A percentile compares a stretch with the other conserved stretches of the same genome.
Evolutionary conservation across 1,284 basidiomycete genomes (phyloP).

Genomic region (Cryptococcus sp.): DNA sequence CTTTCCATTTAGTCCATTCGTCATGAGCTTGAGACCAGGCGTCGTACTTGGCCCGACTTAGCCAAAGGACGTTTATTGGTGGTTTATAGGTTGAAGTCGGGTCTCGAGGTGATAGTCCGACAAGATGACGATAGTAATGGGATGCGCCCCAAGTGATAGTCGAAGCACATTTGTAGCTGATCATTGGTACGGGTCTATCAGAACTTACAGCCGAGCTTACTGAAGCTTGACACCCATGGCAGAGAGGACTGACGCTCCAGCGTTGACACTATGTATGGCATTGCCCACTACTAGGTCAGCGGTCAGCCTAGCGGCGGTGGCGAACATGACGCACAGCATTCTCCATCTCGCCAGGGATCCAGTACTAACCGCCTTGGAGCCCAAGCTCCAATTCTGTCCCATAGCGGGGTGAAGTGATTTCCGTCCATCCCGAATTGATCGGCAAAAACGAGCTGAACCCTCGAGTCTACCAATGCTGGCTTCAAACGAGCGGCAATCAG

Average conservation of each 20-base stretch:
- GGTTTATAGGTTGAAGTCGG: not conserved
- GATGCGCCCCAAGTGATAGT: not conserved
- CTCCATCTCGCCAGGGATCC: not conserved
- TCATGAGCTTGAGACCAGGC: not conserved
- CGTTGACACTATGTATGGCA: not conserved
- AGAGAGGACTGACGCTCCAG: not conserved
- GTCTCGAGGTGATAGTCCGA: not conserved
- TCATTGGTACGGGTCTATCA: too few species aligned
- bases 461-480: not conserved
- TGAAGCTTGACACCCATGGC: not conserved
- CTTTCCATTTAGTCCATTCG: not conserved
- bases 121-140: not conserved
- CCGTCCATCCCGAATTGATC: not conserved
- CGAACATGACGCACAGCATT: not conserved
- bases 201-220: not conserved
- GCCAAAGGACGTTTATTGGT: not conserved
- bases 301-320: not conserved
- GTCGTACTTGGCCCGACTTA: not conserved
- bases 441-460: not conserved
- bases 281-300: not conserved
- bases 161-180: not conserved
- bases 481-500: not conserved
- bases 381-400: not conserved
- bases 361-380: not conserved
- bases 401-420: not conserved